Evolutionary conservation across 2,329 filamentous ascomycete genomes (phyloP).

Genomic region (Fusarium subtropicale): DNA sequence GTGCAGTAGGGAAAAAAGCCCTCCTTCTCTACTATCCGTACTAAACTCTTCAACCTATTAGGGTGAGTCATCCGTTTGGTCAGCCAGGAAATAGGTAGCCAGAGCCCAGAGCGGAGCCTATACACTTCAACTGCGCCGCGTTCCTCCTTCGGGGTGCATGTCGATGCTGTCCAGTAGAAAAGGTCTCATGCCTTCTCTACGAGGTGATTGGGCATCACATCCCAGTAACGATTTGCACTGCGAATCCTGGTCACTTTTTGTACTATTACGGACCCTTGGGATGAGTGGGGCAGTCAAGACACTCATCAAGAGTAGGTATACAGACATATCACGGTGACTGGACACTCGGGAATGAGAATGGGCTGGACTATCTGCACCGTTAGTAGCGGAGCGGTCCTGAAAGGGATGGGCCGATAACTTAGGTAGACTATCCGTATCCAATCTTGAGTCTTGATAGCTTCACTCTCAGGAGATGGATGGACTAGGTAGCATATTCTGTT

Average conservation of each 20-base stretch:
- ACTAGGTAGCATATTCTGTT: background rate
- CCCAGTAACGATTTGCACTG: conserved; percentile 48
- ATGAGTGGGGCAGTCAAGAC: conserved; percentile 31
- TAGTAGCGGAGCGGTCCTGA: conserved; percentile 43
- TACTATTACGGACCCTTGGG: conserved; percentile 22
- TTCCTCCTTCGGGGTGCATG: conserved; percentile 55
- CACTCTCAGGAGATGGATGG: background rate
- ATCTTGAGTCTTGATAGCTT: conserved; percentile 26
- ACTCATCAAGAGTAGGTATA: background rate
- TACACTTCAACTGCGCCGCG: conserved; percentile 56
- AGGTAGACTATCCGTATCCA: conserved; percentile 7
- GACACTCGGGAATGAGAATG: conserved; percentile 18
- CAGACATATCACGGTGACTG: conserved; percentile 9
- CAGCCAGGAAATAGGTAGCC: conserved; percentile 16
- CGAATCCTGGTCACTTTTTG: conserved; percentile 30
- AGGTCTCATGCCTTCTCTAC: conserved; percentile 35
- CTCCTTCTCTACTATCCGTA: background rate
- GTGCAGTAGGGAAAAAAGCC: conserved; percentile 7
- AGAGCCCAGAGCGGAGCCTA: conserved; percentile 31
- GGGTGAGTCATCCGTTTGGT: conserved; percentile 43
- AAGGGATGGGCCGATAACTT: conserved; percentile 42
- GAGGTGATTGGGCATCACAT: conserved; percentile 53
- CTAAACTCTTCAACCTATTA: background rate
- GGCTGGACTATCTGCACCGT: conserved; percentile 27
- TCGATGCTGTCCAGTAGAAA: conserved; percentile 50